phyloP scores from a whole-genome alignment of 2,329 filamentous ascomycete genomes.

The Diaporthe sp. region DNA sequence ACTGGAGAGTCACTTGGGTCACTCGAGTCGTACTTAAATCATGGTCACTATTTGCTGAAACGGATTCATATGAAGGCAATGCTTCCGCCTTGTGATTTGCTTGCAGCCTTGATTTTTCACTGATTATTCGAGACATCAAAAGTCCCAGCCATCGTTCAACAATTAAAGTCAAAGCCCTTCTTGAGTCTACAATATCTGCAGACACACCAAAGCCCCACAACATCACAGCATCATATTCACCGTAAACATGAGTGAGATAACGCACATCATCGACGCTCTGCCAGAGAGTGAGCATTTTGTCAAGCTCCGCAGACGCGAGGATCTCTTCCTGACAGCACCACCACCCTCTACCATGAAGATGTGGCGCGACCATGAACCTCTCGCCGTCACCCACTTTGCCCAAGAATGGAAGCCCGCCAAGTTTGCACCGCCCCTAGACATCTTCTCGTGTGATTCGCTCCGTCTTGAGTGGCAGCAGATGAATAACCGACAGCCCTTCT shows the following conservation, averaged over 20 bases:
- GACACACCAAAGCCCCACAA: not conserved
- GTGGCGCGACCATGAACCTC: not conserved
- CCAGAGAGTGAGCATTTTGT: not conserved
- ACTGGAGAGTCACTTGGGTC: not conserved
- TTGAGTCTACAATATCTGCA: not conserved
- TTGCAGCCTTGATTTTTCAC: not conserved
- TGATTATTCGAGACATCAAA: not conserved
- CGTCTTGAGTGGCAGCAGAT: conserved; percentile 1
- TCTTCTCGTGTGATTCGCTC: not conserved
- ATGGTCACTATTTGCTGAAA: not conserved
- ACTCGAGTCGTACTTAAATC: not conserved
- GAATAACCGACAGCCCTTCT: not conserved
- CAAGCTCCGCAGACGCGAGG: not conserved
- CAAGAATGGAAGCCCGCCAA: not conserved
- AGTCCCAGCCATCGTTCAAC: not conserved
- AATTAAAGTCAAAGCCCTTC: not conserved
- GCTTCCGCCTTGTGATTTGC: not conserved
- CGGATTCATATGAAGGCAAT: not conserved
- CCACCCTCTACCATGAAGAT: not conserved
- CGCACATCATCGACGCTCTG: not conserved
- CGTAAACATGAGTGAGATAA: not conserved
- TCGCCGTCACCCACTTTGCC: not conserved
- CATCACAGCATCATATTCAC: not conserved
- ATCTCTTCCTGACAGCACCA: not conserved
- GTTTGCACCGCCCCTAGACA: not conserved